Evolutionary conservation across 768 basidiomycete species (phyloP), one percentile per base, ranked within the genome.

Genomic region (Mycena olivaceomarginata): DNA sequence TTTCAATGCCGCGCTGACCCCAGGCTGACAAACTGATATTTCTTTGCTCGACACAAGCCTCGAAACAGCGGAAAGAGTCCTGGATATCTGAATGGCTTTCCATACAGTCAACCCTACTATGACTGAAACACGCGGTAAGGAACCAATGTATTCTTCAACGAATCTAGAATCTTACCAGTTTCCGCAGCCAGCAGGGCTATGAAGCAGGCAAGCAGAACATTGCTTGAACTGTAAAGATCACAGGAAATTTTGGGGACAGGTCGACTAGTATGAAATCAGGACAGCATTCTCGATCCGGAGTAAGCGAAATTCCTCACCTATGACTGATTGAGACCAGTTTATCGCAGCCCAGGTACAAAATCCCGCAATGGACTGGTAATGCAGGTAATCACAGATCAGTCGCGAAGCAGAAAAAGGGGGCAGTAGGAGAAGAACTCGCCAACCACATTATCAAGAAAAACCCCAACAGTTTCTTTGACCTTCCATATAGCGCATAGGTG

Each of bases 101-200:
- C 76, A 69, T 11, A 77, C 22, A 15, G 76, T 77, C 13, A 77
- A 64, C 18, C 59, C 12, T 6, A 72, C 76, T 18, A 73, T 63
- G 8, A 69, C 76, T 77, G 46, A 51, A 37, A 37, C 11, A 0
- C 12, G 43, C 9, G 25, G 11, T 74, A 5, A 67, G 57, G 22
- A 11, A 57, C 6, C 16, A 11, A 57, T 5, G 10, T 4, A 16
- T 51, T 16, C 13, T 45, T 7, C 48, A 18, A 16, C 48, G 11
- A 12, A 5, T 57, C 2, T 31, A 37, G 16, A 46, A 10, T 39
- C 53, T 31, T 25, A 76, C 75, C 64, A 20, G 75, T 76, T 64
- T 76, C 75, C 22, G 68, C 69, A 11, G 12, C 56, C n/a, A 76
- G 51, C 60, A 75, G 46, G 6, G 64, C 18, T 20, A 40, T 9